phyloP scores from a whole-genome alignment of 495 filamentous ascomycete genomes.

The Friedmanniomyces simplex region DNA sequence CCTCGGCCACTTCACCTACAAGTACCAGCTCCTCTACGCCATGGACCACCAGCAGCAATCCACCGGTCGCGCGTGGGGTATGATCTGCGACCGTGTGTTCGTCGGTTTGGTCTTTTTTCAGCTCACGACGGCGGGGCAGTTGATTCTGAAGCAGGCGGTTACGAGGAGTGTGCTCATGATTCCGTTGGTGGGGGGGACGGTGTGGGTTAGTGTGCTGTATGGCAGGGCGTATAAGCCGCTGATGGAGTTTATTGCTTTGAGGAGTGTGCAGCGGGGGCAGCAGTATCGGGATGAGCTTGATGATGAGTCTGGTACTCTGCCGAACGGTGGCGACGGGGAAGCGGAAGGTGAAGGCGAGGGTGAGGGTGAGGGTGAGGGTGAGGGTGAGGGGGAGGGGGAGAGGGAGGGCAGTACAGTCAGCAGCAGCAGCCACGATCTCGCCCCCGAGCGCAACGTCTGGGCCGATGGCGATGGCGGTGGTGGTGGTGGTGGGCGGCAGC shows the following conservation, averaged over 20 bases:
- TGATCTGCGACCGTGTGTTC: conserved; percentile 84
- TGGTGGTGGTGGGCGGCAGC: too few relatives aligned
- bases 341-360: conserved; percentile 22
- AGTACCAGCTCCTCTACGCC: conserved; percentile 93
- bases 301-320: background rate
- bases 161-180: conserved; percentile 58
- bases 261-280: conserved; percentile 60
- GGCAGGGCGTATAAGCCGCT: conserved; percentile 66
- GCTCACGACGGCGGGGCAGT: conserved; percentile 75
- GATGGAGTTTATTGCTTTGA: conserved; percentile 82
- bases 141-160: conserved; percentile 65
- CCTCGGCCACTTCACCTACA: conserved; percentile 88
- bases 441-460: conserved; percentile 25
- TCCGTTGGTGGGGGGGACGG: conserved; percentile 63
- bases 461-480: too few relatives aligned
- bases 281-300: conserved; percentile 27
- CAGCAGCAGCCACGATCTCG: conserved; percentile 28
- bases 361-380: too few relatives aligned
- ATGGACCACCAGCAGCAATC: conserved; percentile 97
- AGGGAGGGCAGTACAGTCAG: too few relatives aligned
- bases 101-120: conserved; percentile 81
- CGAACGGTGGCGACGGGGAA: background rate
- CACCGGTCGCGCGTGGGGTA: conserved; percentile 85
- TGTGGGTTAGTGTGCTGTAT: conserved; percentile 80
- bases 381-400: too few relatives aligned